phyloP scores from a whole-genome alignment of 2,329 filamentous ascomycete genomes.

The Tetracladium maxilliforme region DNA sequence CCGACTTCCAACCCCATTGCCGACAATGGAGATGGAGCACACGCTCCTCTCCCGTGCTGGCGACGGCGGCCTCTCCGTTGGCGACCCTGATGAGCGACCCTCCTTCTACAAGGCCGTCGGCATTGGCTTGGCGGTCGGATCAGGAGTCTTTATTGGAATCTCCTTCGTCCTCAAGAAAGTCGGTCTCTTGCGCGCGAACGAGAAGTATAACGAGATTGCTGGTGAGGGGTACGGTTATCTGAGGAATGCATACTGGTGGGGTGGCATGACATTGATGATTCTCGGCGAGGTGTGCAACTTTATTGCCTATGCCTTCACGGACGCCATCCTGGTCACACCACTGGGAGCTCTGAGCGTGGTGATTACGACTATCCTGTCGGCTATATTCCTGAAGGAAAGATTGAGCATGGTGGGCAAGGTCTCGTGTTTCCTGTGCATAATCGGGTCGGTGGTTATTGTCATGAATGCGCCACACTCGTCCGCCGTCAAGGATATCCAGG shows the following conservation, averaged over 20 bases:
- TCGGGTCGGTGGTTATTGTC: slow-evolving; percentile 86
- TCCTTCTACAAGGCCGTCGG: slow-evolving; percentile 68
- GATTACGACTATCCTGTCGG: slow-evolving; percentile 77
- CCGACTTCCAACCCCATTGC: no score
- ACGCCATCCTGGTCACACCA: slow-evolving; percentile 89
- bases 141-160: slow-evolving; percentile 81
- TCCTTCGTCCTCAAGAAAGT: slow-evolving; percentile 96
- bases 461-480: slow-evolving; percentile 83
- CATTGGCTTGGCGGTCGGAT: slow-evolving; percentile 71
- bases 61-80: no score
- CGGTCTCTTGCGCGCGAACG: slow-evolving; percentile 79
- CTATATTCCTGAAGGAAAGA: slow-evolving; percentile 90
- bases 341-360: slow-evolving; percentile 86
- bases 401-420: slow-evolving; percentile 94
- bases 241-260: slow-evolving; percentile 92
- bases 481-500: slow-evolving; percentile 73
- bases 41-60: no score
- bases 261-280: slow-evolving; percentile 93
- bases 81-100: no score
- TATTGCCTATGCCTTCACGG: slow-evolving; percentile 90
- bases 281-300: slow-evolving; percentile 95
- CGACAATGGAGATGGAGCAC: no score
- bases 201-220: slow-evolving; percentile 90
- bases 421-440: slow-evolving; percentile 86
- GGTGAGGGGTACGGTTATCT: slow-evolving; percentile 96